A percentile compares a stretch with the other conserved stretches of the same genome.
Evolutionary conservation across 192 early-diverging fungal genomes (phyloP).

Genomic region (Umbelopsis sp.): DNA sequence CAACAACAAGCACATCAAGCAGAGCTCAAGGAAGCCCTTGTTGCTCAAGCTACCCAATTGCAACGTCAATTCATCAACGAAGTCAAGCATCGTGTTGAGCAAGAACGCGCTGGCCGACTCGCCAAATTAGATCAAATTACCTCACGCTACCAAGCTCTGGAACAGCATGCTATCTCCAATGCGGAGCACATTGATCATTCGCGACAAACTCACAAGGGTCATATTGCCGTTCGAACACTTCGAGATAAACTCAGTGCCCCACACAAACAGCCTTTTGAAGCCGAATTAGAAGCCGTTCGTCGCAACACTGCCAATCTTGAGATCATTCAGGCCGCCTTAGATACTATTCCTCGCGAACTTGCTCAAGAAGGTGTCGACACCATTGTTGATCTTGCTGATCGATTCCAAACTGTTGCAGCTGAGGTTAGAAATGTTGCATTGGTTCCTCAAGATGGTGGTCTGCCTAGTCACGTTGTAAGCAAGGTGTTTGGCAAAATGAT

Average conservation of each 20-base stretch:
- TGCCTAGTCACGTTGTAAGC: constrained; percentile 81
- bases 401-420: constrained; percentile 70
- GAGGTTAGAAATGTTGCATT: constrained; percentile 79
- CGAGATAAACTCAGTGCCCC: constrained; percentile 52
- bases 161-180: constrained; percentile 65
- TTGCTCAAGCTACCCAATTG: constrained; percentile 68
- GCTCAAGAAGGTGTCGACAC: constrained; percentile 68
- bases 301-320: constrained; percentile 60
- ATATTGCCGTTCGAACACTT: constrained; percentile 69
- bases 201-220: constrained; percentile 61
- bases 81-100: constrained; percentile 80
- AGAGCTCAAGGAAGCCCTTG: constrained; percentile 64
- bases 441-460: constrained; percentile 86
- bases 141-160: constrained; percentile 75
- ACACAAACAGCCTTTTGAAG: constrained; percentile 64
- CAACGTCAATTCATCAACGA: constrained; percentile 80
- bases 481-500: constrained; percentile 71
- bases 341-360: constrained; percentile 55
- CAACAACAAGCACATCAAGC: constrained; percentile 53
- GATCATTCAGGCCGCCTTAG: constrained; percentile 62
- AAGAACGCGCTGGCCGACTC: constrained; percentile 88
- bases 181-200: constrained; percentile 69
- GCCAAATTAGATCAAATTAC: constrained; percentile 83
- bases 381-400: constrained; percentile 63
- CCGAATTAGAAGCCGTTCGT: constrained; percentile 67